Evolutionary conservation across 2,329 filamentous ascomycete species (phyloP).

Genomic region (Canariomyces notabilis): DNA sequence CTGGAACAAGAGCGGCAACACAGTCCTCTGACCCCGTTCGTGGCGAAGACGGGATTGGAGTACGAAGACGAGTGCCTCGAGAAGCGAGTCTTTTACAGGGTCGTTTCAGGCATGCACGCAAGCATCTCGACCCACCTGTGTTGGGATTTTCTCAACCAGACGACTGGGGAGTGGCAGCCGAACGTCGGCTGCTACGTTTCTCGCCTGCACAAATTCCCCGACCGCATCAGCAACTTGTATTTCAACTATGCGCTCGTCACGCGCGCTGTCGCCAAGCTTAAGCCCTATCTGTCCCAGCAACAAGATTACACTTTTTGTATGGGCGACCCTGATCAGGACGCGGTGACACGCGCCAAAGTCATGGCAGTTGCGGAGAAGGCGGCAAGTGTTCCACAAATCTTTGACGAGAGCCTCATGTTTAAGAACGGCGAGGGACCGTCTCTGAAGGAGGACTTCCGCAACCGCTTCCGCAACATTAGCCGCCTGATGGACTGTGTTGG

Average conservation of each 20-base stretch:
- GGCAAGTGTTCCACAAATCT: slow-evolving; percentile 69
- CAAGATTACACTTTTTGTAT: slow-evolving; percentile 83
- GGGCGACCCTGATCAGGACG: slow-evolving; percentile 75
- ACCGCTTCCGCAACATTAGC: slow-evolving; percentile 94
- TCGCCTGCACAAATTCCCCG: slow-evolving; percentile 77
- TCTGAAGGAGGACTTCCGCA: slow-evolving; percentile 94
- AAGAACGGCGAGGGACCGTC: slow-evolving; percentile 68
- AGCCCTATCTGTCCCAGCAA: slow-evolving; percentile 61
- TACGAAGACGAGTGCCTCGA: slow-evolving; percentile 90
- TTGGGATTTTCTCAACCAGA: slow-evolving; percentile 94
- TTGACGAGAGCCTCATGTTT: slow-evolving; percentile 96
- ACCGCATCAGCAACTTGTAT: slow-evolving; percentile 94
- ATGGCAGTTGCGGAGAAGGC: slow-evolving; percentile 68
- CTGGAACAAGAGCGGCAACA: slow-evolving; percentile 56
- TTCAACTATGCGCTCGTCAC: slow-evolving; percentile 98
- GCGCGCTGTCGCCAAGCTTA: slow-evolving; percentile 84
- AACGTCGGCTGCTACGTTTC: slow-evolving; percentile 85
- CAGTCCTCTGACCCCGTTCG: slow-evolving; percentile 52
- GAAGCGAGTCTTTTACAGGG: slow-evolving; percentile 96
- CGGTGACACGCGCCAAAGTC: slow-evolving; percentile 74
- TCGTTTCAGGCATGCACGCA: slow-evolving; percentile 96
- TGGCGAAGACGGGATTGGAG: slow-evolving; percentile 62
- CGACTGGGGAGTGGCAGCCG: slow-evolving; percentile 85
- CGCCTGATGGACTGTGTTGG: slow-evolving; percentile 98
- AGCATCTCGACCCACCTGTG: slow-evolving; percentile 96